Base-by-base conservation (phyloP, 2,329 filamentous ascomycete genomes). In the Fusarium oligoseptatum region DNA sequence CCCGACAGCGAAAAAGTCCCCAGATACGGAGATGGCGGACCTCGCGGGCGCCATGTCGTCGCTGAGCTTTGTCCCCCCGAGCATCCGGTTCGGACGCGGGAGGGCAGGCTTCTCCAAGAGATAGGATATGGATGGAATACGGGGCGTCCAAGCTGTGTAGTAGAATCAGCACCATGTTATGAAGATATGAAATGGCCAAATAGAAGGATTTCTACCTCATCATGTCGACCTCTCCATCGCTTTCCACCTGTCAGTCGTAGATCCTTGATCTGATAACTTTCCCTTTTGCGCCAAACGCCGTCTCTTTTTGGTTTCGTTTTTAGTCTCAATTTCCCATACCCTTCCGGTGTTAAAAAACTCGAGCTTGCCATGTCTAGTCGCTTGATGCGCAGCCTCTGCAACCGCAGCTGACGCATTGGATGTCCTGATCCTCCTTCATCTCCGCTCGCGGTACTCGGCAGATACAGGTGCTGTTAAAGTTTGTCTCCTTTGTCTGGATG, bases 401-500 rank as follows among this genome's bases (percentile, higher is more conserved):
- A 10, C 97, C 97, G 83, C 97, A 99, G 84, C 91, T 98, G 61
- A 98, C 95, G 81, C 97, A 99, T 83, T 98, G 93, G 36, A 98
- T 92, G 41, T 94, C 93, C 82, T 97, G 93, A 48, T 95, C 92
- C 79, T 97, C 95, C 84, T 98, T 98, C 81, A 99, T 85, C 82
- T 97, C 91, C 36, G 94, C 92, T 81, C 93, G 93, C 2, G 97
- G 97, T 60, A 99, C 96, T 61, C 97, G 94, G 83, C 97, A 99
- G 80, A 99, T 97, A 82, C 97, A 99, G 1, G 96, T 99, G 74
- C 94, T 94, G 83, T 96, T 97, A 87, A 98, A 99, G 84, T 99
- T 99, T 34, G 97, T 99, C 87, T 99, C 97, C 84, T 98, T 98
- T n/a, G 97, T 98, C 84, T 99, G 97, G 66, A 99, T 96, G 84